phyloP scores from a whole-genome alignment of 768 basidiomycete genomes.

The Holtermannia corniformis region DNA sequence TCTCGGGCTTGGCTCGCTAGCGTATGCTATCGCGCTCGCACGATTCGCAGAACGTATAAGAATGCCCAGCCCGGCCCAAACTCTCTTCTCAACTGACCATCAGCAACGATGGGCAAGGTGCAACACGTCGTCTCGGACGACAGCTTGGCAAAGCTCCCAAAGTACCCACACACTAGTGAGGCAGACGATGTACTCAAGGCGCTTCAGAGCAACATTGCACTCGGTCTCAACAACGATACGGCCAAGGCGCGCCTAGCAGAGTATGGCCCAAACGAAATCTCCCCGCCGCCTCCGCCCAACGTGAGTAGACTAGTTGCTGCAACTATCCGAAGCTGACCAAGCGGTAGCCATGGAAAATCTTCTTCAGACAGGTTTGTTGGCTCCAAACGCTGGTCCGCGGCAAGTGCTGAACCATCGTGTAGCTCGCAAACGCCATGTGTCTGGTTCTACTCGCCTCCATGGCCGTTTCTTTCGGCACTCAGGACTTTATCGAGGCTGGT shows the following conservation, averaged over 20 bases:
- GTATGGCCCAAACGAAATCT: background rate
- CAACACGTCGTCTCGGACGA: background rate
- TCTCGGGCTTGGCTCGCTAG: background rate
- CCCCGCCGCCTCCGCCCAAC: background rate
- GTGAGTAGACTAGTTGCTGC: too few relatives aligned
- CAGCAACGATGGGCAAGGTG: background rate
- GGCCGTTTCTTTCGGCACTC: constrained; percentile 51
- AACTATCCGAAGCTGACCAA: background rate
- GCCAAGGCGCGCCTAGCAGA: background rate
- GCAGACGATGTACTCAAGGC: background rate
- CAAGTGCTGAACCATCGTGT: too few relatives aligned
- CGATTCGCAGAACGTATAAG: background rate
- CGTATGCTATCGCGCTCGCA: background rate
- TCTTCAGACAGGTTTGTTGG: background rate
- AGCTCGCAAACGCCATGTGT: constrained; percentile 5
- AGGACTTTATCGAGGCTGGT: constrained; percentile 51
- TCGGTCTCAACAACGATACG: background rate
- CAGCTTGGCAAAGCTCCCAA: background rate
- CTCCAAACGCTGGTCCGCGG: too few relatives aligned
- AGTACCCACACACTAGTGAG: background rate
- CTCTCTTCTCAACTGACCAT: background rate
- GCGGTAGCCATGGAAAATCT: background rate
- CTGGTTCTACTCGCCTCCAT: constrained; percentile 41
- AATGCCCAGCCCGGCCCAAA: background rate
- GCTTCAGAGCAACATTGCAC: background rate